phyloP scores from a whole-genome alignment of 176 grass and related monocot species.

The Elymus sibiricus region DNA sequence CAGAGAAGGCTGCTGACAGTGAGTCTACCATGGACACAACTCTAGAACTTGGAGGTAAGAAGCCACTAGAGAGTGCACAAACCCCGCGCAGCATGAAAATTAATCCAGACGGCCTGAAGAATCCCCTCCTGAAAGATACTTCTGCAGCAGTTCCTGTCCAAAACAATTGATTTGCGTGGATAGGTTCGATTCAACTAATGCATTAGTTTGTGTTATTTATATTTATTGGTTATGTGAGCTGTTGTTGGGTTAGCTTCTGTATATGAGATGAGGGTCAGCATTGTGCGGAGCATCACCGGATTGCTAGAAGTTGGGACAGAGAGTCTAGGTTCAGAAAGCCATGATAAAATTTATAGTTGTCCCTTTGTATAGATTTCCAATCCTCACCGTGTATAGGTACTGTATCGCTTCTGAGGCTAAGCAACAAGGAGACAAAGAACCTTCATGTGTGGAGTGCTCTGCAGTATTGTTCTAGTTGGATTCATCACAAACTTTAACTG shows the following conservation, averaged over 20 bases:
- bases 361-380: constrained; percentile 31
- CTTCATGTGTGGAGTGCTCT: constrained; percentile 5
- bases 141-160: constrained; percentile 59
- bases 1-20: constrained; percentile 26
- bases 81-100: constrained; percentile 64
- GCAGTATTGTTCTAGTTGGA: constrained; percentile 15
- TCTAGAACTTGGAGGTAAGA: constrained; percentile 60
- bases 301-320: not conserved
- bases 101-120: constrained; percentile 59
- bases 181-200: constrained; percentile 38
- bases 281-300: constrained; percentile 27
- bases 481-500: constrained; percentile 23
- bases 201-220: constrained; percentile 47
- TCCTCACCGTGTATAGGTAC: constrained; percentile 42
- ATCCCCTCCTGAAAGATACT: constrained; percentile 56
- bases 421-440: constrained; percentile 24
- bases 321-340: constrained; percentile 16
- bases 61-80: constrained; percentile 63
- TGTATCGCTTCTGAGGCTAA: constrained; percentile 39
- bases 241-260: constrained; percentile 42
- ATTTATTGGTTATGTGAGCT: constrained; percentile 36
- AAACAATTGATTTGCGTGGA: constrained; percentile 49
- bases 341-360: constrained; percentile 26
- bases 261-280: constrained; percentile 34
- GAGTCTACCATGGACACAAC: constrained; percentile 21